phyloP scores from a whole-genome alignment of 331 rosid genomes.

The Rhamnella rubrinervis region DNA sequence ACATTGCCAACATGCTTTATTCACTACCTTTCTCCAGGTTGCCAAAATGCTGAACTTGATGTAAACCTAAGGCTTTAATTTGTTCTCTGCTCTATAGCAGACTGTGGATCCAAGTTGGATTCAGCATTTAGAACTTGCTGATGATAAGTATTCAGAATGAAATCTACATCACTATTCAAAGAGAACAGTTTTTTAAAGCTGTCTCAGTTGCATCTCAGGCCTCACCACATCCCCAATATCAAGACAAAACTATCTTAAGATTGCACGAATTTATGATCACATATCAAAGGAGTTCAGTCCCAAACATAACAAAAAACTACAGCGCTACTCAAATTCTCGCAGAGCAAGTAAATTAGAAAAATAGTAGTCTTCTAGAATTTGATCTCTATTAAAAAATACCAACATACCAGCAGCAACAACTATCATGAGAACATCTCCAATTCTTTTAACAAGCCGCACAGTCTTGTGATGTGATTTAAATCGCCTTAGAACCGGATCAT shows the following conservation, averaged over 20 bases:
- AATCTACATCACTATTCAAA: neutral
- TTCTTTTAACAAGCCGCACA: constrained; percentile 45
- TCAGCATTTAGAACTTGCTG: neutral
- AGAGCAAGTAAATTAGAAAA: neutral
- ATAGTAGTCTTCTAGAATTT: neutral
- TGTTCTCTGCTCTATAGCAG: neutral
- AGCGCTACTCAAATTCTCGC: neutral
- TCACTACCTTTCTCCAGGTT: neutral
- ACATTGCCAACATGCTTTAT: neutral
- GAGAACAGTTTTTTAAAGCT: neutral
- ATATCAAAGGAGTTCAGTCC: neutral
- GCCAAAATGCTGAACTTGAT: neutral
- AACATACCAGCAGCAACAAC: constrained; percentile 75
- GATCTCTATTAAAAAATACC: neutral
- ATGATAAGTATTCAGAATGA: neutral
- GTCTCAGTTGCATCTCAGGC: neutral
- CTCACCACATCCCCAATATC: neutral
- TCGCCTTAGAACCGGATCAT: constrained; percentile 62
- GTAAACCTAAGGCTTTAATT: neutral
- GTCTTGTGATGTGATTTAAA: constrained; percentile 82
- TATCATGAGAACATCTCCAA: constrained; percentile 71
- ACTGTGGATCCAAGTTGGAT: neutral
- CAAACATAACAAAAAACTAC: neutral
- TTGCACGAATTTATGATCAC: neutral
- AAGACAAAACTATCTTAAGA: neutral